Conservation (phyloP, 768 basidiomycete genomes). For the Boletus eberwhitei region DNA sequence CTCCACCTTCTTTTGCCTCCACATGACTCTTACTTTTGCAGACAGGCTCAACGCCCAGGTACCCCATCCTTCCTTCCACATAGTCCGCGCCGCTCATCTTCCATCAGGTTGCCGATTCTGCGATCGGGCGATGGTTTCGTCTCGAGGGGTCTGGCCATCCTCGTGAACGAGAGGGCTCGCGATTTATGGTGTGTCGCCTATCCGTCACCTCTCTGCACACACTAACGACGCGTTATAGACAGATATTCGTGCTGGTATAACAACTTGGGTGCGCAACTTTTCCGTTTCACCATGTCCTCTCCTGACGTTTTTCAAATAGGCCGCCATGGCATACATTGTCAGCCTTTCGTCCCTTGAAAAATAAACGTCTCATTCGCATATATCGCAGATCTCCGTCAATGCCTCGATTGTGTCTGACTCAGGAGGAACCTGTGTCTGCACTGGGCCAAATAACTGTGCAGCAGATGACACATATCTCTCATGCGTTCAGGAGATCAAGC, state of each 20-base stretch:
- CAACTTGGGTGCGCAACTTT: constrained; percentile 64
- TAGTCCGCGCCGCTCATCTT: not conserved
- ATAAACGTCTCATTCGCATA: not conserved
- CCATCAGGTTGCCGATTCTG: constrained; percentile 38
- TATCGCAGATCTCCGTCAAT: constrained; percentile 73
- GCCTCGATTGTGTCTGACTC: constrained; percentile 72
- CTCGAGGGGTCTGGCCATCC: constrained; percentile 69
- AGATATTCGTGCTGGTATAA: constrained; percentile 74
- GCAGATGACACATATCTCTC: constrained; percentile 49
- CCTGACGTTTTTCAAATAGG: constrained; percentile 36
- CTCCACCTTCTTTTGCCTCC: constrained; percentile 18
- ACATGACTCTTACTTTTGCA: constrained; percentile 38
- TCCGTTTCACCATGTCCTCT: not conserved
- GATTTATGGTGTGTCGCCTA: constrained; percentile 47
- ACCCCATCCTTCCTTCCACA: not conserved
- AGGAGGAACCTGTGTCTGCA: constrained; percentile 81
- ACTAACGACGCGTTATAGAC: constrained; percentile 42
- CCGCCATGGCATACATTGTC: constrained; percentile 84
- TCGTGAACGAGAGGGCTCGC: constrained; percentile 59
- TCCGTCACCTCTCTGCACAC: not conserved
- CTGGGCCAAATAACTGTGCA: constrained; percentile 51
- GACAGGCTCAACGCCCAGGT: constrained; percentile 44
- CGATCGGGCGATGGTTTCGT: constrained; percentile 63
- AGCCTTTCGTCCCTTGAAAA: constrained; percentile 17
- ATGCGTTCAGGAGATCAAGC: constrained; percentile 60